Percentiles rank a stretch among this genome's conserved stretches.
Conservation (phyloP, 1,139 yeast genomes). For the Suhomyces coccinellae region DNA sequence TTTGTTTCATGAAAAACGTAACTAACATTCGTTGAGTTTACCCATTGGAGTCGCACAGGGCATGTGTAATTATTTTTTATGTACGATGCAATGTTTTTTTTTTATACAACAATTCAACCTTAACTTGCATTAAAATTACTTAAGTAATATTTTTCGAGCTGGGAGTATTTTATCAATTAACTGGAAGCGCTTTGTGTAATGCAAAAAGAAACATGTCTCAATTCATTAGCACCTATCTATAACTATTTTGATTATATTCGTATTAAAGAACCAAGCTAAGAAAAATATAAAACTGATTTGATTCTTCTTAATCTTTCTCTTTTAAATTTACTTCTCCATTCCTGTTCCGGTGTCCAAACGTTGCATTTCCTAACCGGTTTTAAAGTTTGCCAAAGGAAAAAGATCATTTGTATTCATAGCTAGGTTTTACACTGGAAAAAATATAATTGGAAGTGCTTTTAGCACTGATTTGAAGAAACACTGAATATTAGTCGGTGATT, state of each 20-base stretch:
- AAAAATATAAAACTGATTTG: conserved; percentile 4
- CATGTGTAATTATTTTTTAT: conserved; percentile 11
- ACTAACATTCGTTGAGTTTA: conserved; percentile 6
- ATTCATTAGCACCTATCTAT: conserved; percentile 9
- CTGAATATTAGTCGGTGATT: background rate
- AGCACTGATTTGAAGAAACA: conserved; percentile 1
- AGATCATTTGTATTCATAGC: conserved; percentile 4
- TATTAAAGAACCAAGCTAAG: conserved; percentile 1
- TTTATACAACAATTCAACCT: conserved; percentile 5
- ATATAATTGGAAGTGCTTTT: conserved; percentile 5
- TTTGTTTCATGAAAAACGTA: conserved; percentile 8
- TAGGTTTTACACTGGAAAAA: conserved; percentile 3
- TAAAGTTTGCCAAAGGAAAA: conserved; percentile 6
- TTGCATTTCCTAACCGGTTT: background rate
- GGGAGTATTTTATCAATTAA: conserved; percentile 9
- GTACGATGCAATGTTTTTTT: conserved; percentile 7
- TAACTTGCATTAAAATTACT: conserved; percentile 7
- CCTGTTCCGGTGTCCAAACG: background rate
- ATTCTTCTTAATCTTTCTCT: conserved; percentile 1
- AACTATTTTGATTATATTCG: conserved; percentile 10
- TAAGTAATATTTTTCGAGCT: conserved; percentile 6
- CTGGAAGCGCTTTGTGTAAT: conserved; percentile 8
- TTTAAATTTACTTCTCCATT: background rate
- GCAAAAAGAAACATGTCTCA: conserved; percentile 9
- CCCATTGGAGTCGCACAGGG: conserved; percentile 4